These are phyloP conservation scores for Selenicereus undatus DNA, from an alignment of 148 eudicot genomes.

Conservation along the genomic window DNA sequence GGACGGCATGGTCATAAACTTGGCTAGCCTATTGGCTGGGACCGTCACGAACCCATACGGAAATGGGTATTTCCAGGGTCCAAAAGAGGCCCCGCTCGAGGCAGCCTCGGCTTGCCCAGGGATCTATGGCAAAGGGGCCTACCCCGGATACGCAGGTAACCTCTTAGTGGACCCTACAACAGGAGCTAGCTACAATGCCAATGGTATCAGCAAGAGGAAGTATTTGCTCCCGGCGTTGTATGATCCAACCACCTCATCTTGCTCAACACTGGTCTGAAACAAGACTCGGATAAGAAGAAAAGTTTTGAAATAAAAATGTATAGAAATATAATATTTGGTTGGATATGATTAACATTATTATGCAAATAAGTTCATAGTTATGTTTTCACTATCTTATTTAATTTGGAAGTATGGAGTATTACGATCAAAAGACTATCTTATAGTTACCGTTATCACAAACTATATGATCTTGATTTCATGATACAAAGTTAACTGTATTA, in stretches of 20 bases:
- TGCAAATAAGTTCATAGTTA: too few relatives aligned
- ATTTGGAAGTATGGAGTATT: too few relatives aligned
- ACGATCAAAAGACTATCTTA: too few relatives aligned
- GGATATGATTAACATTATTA: too few relatives aligned
- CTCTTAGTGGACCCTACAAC: conserved; percentile 41
- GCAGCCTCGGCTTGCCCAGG: conserved; percentile 59
- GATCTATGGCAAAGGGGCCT: conserved; percentile 49
- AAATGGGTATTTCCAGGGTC: conserved; percentile 56
- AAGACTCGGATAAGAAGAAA: too few relatives aligned
- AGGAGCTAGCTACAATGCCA: conserved; percentile 51
- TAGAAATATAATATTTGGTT: too few relatives aligned
- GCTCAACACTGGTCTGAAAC: conserved; percentile 35
- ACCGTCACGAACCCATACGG: conserved; percentile 61
- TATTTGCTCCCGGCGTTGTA: conserved; percentile 43
- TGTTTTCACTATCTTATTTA: too few relatives aligned
- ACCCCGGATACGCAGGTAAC: conserved; percentile 56
- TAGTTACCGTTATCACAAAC: too few relatives aligned
- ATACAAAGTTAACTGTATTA: too few relatives aligned
- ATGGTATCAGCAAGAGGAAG: conserved; percentile 40
- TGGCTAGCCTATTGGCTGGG: conserved; percentile 55
- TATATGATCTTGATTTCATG: too few relatives aligned
- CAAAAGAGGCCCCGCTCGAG: conserved; percentile 51
- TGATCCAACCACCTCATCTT: conserved; percentile 37
- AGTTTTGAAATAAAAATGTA: too few relatives aligned
- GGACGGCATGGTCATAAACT: conserved; percentile 58